Percentiles rank a stretch among this genome's conserved stretches.
Evolutionary conservation across 441 rosid genomes (phyloP).

Genomic region (Hypseocharis bilobata): DNA sequence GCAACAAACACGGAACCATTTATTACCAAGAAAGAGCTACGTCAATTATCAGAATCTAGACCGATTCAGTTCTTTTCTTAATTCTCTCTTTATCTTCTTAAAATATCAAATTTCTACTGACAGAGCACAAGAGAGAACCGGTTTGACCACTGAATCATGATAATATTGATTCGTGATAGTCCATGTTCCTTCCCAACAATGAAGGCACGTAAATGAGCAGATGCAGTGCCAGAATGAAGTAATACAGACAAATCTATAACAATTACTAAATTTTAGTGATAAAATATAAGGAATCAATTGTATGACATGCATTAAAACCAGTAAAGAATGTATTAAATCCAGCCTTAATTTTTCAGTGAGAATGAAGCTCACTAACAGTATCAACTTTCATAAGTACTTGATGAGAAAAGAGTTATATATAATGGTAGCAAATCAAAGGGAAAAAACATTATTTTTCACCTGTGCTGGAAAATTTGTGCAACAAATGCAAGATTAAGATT

Average conservation of each 20-base stretch:
- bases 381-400: background rate
- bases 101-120: no score
- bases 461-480: constrained; percentile 85
- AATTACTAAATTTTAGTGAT: background rate
- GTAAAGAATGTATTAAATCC: background rate
- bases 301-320: background rate
- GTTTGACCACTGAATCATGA: no score
- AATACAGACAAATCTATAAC: background rate
- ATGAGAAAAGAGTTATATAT: background rate
- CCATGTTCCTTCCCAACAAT: no score
- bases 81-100: no score
- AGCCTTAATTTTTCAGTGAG: no score
- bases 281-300: background rate
- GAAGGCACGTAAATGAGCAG: no score
- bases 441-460: constrained; percentile 36
- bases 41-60: no score
- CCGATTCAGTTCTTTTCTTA: no score
- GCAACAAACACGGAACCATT: background rate
- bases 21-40: no score
- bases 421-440: background rate
- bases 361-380: background rate
- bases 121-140: no score
- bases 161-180: no score
- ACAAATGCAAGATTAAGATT: constrained; percentile 97
- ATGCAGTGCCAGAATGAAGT: background rate